A percentile compares a stretch with the other conserved stretches of the same genome.
These are phyloP conservation scores for Bipolaris bicolor DNA, from an alignment of 2,329 filamentous ascomycete genomes.

Conservation along the genomic window DNA sequence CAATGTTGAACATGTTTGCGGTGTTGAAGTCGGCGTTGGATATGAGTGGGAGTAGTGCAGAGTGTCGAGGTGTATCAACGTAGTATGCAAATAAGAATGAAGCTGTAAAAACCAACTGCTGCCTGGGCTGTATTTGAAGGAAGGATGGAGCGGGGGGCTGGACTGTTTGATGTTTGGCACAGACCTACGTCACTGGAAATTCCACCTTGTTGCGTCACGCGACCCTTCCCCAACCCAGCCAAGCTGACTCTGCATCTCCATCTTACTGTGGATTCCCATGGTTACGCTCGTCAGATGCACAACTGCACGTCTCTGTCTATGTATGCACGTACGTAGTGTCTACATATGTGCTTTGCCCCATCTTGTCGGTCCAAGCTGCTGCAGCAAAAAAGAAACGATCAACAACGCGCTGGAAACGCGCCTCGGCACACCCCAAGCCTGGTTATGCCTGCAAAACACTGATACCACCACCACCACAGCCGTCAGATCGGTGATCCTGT, in stretches of 20 bases:
- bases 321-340: too few species aligned
- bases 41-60: not conserved
- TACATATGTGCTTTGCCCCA: not conserved
- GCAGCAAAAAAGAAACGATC: not conserved
- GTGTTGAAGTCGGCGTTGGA: not conserved
- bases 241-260: not conserved
- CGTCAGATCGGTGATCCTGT: too few species aligned
- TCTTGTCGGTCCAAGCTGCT: not conserved
- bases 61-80: not conserved
- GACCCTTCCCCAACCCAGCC: constrained; percentile 4
- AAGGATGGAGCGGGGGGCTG: constrained; percentile 15
- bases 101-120: constrained; percentile 5
- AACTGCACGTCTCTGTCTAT: not conserved
- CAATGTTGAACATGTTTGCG: constrained; percentile 41
- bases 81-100: not conserved
- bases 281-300: not conserved
- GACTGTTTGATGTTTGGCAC: constrained; percentile 14
- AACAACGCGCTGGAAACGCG: not conserved
- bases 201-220: constrained; percentile 6
- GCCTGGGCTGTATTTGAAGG: constrained; percentile 22
- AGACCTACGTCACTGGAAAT: constrained; percentile 23
- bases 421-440: not conserved
- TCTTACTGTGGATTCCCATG: too few species aligned
- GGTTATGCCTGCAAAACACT: not conserved
- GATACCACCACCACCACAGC: not conserved